Base-by-base conservation (phyloP, 495 filamentous ascomycete genomes). In the Penicillium paxilli region DNA sequence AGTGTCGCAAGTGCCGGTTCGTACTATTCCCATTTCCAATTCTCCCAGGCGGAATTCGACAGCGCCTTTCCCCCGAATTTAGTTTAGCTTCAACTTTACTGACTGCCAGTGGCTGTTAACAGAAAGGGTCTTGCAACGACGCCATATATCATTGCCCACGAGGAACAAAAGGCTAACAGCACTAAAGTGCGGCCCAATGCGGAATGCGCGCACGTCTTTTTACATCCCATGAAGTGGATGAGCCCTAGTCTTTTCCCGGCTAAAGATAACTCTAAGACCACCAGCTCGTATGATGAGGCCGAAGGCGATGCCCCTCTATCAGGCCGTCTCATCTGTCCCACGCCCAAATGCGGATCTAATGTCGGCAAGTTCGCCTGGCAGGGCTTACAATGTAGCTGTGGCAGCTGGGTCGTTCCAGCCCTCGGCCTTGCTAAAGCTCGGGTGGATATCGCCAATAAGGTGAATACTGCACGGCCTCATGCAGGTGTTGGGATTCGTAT, bases 151-250 rank as follows among this genome's bases (percentile, higher is more conserved):
- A 67, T 84, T 42, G 71, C 75, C 4, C 87, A 90, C 66, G 67
- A 68, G 24, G 21, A 58, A 24, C 50, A 64, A 22, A 58, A 69
- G 44, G 44, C 62, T 38, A 52, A 57, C 10, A 53, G 49, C 20
- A 52, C 54, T 24, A 70, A 63, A 47, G 33, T 54, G 12, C 25
- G 42, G 45, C 44, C 61, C 11, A 46, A 49, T 41, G 51, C 66
- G 26, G 62, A 71, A 22, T 98, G 92, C 61, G 84, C 87, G 5
- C 94, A 98, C 64, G 80, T 91, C 55, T 97, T 96, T 69, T 66
- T 98, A 48, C 90, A 96, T 50, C 90, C 92, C 2, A 79, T 98
- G 17, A 89, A 86, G 17, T 98, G 93, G 95, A 98, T 98, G 94
- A 83, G 87, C 2, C 77, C 86, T 0, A 86, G 84, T 57, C 81